A percentile compares a stretch with the other conserved stretches of the same genome.
Evolutionary conservation across 176 grass and related monocot genomes (phyloP).

Genomic region (Cenchrus purpureus): DNA sequence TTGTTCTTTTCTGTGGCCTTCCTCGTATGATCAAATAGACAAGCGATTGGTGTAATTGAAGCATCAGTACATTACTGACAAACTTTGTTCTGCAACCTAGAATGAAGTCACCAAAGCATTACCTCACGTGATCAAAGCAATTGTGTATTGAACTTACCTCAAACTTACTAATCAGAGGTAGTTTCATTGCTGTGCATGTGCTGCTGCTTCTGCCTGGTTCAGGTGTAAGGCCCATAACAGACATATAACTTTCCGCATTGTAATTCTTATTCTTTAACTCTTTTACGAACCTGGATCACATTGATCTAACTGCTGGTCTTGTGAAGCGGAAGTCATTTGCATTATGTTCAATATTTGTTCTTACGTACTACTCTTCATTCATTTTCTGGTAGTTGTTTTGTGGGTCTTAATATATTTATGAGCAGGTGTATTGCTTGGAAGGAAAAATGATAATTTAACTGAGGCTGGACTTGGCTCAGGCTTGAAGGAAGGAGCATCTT

Average conservation of each 20-base stretch:
- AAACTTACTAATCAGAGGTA: neutral
- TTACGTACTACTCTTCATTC: neutral
- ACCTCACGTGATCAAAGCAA: neutral
- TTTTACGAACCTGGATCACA: slow-evolving; percentile 8
- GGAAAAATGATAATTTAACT: slow-evolving; percentile 29
- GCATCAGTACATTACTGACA: neutral
- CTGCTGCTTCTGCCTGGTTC: neutral
- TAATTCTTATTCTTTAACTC: neutral
- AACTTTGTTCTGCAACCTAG: neutral
- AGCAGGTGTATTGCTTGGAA: slow-evolving; percentile 49
- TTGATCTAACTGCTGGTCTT: slow-evolving; percentile 6
- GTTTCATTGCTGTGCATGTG: neutral
- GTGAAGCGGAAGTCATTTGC: neutral
- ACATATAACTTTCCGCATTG: neutral
- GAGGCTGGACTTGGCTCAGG: slow-evolving; percentile 29
- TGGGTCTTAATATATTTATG: slow-evolving; percentile 53
- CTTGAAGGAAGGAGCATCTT: slow-evolving; percentile 33
- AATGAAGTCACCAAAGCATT: neutral
- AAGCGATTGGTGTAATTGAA: slow-evolving; percentile 11
- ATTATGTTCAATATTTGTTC: neutral
- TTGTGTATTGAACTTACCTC: neutral
- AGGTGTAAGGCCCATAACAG: neutral
- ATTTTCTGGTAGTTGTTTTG: slow-evolving; percentile 10
- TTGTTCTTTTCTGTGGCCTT: slow-evolving; percentile 4
- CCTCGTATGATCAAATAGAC: slow-evolving; percentile 19